These are phyloP conservation scores for Spathaspora passalidarum DNA, from an alignment of 805 yeast genomes.

Conservation along the genomic window DNA sequence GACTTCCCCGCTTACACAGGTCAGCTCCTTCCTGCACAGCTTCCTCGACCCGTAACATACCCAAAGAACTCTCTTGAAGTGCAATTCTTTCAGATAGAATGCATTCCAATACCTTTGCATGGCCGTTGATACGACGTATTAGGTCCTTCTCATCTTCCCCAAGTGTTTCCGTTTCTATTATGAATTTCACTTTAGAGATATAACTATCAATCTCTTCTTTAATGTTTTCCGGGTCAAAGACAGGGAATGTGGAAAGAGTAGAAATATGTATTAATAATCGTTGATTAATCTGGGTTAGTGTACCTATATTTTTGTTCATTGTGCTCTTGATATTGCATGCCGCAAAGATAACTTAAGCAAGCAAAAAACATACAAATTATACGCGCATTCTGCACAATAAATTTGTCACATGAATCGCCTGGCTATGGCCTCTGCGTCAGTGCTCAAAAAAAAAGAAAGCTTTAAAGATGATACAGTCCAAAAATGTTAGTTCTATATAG, in stretches of 20 bases:
- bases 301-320: not conserved
- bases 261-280: slow-evolving; percentile 1
- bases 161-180: slow-evolving; percentile 1
- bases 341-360: no score
- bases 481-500: no score
- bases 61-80: not conserved
- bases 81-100: slow-evolving; percentile 1
- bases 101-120: not conserved
- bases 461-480: no score
- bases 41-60: not conserved
- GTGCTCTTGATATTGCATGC: no score
- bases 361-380: not conserved
- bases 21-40: not conserved
- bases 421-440: not conserved
- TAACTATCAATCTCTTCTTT: not conserved
- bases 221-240: not conserved
- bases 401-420: not conserved
- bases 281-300: not conserved
- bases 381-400: no score
- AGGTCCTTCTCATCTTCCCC: not conserved
- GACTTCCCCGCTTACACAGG: not conserved
- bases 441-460: no score
- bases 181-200: not conserved
- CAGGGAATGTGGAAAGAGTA: slow-evolving; percentile 2
- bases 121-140: not conserved